These are phyloP conservation scores for Pochonia chlamydosporia DNA, from an alignment of 2,329 filamentous ascomycete species.

Conservation along the genomic window DNA sequence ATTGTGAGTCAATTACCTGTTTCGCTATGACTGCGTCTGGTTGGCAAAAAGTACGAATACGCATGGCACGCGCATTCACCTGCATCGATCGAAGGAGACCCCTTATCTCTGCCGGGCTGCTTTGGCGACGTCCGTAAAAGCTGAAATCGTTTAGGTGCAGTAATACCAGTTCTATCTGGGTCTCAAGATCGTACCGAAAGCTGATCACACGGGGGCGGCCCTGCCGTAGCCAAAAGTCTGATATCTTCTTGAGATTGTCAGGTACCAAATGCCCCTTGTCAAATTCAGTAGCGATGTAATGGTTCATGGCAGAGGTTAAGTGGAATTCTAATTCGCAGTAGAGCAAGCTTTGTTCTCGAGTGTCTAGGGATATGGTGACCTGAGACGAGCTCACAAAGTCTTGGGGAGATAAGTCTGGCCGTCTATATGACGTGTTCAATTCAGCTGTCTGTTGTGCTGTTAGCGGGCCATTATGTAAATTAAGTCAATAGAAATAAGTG, in stretches of 20 bases:
- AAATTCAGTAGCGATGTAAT: constrained; percentile 47
- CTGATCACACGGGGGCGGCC: constrained; percentile 50
- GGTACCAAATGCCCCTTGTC: constrained; percentile 48
- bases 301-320: constrained; percentile 44
- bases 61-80: constrained; percentile 45
- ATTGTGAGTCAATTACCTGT: constrained; percentile 49
- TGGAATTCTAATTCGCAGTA: constrained; percentile 55
- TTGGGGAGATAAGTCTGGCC: neutral
- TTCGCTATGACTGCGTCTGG: constrained; percentile 53
- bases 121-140: constrained; percentile 45
- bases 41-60: constrained; percentile 51
- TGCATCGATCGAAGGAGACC: constrained; percentile 48
- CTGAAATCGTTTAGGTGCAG: constrained; percentile 46
- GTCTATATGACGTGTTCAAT: constrained; percentile 15
- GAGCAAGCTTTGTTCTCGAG: constrained; percentile 52
- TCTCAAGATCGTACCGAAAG: constrained; percentile 55
- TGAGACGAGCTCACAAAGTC: constrained; percentile 13
- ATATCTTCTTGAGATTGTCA: constrained; percentile 44
- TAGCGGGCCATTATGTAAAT: too few relatives aligned
- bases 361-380: constrained; percentile 43
- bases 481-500: too few relatives aligned
- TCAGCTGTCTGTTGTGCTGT: constrained; percentile 25
- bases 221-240: constrained; percentile 44
- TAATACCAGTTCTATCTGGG: constrained; percentile 49
- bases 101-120: constrained; percentile 34